phyloP scores from a whole-genome alignment of 352 stramenopile genomes.

The Phytophthora pisi region DNA sequence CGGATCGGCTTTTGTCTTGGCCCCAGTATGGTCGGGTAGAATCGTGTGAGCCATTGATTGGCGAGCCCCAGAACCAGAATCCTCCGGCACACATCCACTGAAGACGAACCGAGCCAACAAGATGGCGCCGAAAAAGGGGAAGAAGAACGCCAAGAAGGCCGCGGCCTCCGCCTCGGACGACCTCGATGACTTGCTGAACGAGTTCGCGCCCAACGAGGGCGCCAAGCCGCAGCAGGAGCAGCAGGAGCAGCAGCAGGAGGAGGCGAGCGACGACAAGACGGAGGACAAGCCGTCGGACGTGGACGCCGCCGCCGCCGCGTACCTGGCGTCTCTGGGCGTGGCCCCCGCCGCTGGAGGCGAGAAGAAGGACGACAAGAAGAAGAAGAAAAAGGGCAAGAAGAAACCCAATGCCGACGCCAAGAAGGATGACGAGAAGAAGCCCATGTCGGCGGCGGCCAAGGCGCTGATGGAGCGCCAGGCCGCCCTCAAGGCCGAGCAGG shows the following conservation, averaged over 20 bases:
- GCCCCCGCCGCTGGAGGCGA: conserved; percentile 53
- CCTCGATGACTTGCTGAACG: conserved; percentile 75
- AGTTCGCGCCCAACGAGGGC: conserved; percentile 50
- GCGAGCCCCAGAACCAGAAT: conserved; percentile 20
- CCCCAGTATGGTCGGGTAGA: conserved; percentile 7
- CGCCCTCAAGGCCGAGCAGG: conserved; percentile 73
- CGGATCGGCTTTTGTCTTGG: neutral
- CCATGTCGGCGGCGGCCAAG: conserved; percentile 73
- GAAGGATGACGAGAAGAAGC: conserved; percentile 77
- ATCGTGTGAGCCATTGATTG: conserved; percentile 39
- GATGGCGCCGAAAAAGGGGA: conserved; percentile 86
- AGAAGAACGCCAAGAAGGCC: conserved; percentile 74
- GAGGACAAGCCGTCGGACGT: conserved; percentile 44
- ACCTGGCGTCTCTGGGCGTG: conserved; percentile 78
- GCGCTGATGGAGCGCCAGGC: conserved; percentile 77
- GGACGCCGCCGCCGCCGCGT: conserved; percentile 74
- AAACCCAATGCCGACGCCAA: conserved; percentile 61
- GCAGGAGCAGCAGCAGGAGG: conserved; percentile 12
- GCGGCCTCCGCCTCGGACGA: conserved; percentile 52
- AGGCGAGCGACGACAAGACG: conserved; percentile 18
- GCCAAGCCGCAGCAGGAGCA: conserved; percentile 18
- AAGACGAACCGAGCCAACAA: conserved; percentile 4
- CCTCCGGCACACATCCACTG: conserved; percentile 8
- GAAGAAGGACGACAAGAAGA: conserved; percentile 86
- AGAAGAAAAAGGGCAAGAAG: conserved; percentile 88